Evolutionary conservation across 192 early-diverging fungal species (phyloP), one percentile per base, ranked within the genome.

Genomic region (Coemansia sp.): DNA sequence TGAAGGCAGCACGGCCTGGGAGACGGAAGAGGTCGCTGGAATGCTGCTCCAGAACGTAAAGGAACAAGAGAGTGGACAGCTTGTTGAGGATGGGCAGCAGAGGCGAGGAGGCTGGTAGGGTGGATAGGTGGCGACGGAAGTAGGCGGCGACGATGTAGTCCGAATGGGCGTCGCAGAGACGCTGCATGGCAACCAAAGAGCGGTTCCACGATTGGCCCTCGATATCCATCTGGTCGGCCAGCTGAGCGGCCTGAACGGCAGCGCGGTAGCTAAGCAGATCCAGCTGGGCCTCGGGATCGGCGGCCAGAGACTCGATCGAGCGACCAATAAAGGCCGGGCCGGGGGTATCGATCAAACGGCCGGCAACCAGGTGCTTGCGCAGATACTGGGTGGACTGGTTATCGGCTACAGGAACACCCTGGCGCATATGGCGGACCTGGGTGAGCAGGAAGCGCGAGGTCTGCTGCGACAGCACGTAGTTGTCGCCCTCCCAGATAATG

Each of bases 381-480:
- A 71, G 60, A 33, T 63, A 65, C 38, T 26, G 46, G 9, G 63
- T 63, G 13, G 62, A 64, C 46, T 64, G 60, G 42, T 64, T 65
- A 18, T 56, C 50, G 8, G 44, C 62, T 2, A 63, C 64, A 9
- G 61, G 57, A 67, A 78, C 79, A 36, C 13, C 78, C 2, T 71
- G 63, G 11, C 78, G 63, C 27, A 86, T 47, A n/a, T 64, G 69
- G 39, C 79, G 81, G 57, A 86, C 78, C 35, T 80, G 79, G 61
- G 83, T 87, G 57, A 89, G 46, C 23, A 94, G 72, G 66, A 87
- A 92, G 29, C 89, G 86, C 28, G 81, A 74, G 13, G 87, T 87
- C 77, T 94, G 92, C 66, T 92, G 92, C 5, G 87, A 86, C 51
- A 94, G 60, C 17, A 94, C 79, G 59, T 86, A 85, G 78, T 91